These are phyloP conservation scores for Oehlia diaphana DNA, from an alignment of 192 early-diverging fungal genomes.

Conservation along the genomic window DNA sequence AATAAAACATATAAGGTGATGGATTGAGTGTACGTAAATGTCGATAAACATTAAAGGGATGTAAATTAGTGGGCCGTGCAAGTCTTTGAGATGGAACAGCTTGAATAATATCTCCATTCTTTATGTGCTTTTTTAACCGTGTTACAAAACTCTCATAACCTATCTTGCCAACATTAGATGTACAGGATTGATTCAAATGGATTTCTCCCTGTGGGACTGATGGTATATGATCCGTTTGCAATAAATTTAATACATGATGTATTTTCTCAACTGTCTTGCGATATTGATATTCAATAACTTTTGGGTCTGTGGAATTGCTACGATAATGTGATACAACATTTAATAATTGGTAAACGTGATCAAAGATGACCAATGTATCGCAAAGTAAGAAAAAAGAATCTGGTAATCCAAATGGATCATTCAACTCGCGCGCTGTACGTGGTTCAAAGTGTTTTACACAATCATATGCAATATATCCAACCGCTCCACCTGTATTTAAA, in stretches of 20 bases:
- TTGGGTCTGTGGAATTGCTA: slow-evolving; percentile 57
- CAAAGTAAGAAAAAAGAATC: slow-evolving; percentile 94
- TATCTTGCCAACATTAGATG: slow-evolving; percentile 88
- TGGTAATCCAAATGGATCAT: slow-evolving; percentile 87
- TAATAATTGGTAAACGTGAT: slow-evolving; percentile 88
- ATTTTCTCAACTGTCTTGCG: slow-evolving; percentile 71
- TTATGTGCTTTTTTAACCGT: slow-evolving; percentile 87
- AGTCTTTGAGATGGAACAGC: slow-evolving; percentile 94
- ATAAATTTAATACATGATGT: slow-evolving; percentile 59
- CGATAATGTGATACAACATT: slow-evolving; percentile 91
- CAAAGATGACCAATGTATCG: slow-evolving; percentile 95
- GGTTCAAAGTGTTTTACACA: slow-evolving; percentile 99
- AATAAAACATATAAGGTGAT: slow-evolving; percentile 99
- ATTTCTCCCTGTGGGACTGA: slow-evolving; percentile 78
- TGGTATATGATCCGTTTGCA: slow-evolving; percentile 72
- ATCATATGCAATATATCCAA: slow-evolving; percentile 97
- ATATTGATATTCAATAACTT: slow-evolving; percentile 63
- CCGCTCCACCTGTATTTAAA: slow-evolving; percentile 76
- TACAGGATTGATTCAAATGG: slow-evolving; percentile 62
- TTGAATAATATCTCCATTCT: slow-evolving; percentile 96
- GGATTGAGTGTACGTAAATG: slow-evolving; percentile 94
- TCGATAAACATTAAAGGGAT: slow-evolving; percentile 99
- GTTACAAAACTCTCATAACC: slow-evolving; percentile 91
- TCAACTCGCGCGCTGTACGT: slow-evolving; percentile 72
- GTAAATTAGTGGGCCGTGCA: slow-evolving; percentile 79